Conservation (phyloP, 495 filamentous ascomycete species). For the Annulohypoxylon moriforme region DNA sequence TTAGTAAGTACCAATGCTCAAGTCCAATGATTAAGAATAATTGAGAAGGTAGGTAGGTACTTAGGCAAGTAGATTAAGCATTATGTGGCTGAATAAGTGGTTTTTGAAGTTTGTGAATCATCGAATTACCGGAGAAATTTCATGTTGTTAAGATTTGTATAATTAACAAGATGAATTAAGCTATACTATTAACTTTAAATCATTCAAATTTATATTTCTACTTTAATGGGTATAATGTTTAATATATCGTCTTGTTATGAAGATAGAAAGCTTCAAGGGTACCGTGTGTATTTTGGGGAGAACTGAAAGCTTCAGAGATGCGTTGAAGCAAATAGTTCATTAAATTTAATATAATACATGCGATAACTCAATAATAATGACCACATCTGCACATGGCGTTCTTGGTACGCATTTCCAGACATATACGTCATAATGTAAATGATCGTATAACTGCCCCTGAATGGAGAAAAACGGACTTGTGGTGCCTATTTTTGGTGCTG, state of each 20-base stretch:
- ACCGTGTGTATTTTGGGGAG: no score
- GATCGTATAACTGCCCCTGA: neutral
- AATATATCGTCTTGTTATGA: no score
- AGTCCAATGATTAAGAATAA: neutral
- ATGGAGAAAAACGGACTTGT: conserved; percentile 8
- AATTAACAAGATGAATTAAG: neutral
- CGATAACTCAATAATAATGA: neutral
- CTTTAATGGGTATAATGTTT: no score
- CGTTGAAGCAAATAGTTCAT: neutral
- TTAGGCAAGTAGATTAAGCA: no score
- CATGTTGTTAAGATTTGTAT: neutral
- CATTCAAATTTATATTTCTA: neutral
- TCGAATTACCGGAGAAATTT: neutral
- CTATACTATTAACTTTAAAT: neutral
- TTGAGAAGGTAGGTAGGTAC: no score
- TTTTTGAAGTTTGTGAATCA: neutral
- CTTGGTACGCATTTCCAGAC: neutral
- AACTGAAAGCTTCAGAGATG: no score
- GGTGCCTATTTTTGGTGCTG: neutral
- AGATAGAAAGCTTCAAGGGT: no score
- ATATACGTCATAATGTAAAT: neutral
- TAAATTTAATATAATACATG: neutral
- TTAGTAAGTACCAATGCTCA: neutral
- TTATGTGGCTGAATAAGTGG: neutral
- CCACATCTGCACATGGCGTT: neutral